These are phyloP conservation scores for Globisporangium irregulare DNA, from an alignment of 352 stramenopile species.

Conservation along the genomic window DNA sequence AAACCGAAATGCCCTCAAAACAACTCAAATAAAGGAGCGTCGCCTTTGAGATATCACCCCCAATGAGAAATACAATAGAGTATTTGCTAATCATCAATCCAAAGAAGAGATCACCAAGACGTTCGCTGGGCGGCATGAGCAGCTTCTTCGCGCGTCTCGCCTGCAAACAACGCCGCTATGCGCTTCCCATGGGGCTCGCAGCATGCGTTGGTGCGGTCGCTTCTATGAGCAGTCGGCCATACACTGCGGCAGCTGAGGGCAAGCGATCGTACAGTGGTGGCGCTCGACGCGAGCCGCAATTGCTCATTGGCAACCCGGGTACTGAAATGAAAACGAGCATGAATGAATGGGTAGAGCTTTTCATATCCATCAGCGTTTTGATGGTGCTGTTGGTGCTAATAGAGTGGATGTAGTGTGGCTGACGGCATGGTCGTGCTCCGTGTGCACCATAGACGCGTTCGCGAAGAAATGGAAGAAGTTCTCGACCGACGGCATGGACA, in stretches of 20 bases:
- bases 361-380: background rate
- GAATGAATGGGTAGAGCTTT: background rate
- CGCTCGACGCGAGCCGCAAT: background rate
- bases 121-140: background rate
- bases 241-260: background rate
- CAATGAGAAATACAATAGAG: no score
- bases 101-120: background rate
- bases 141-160: constrained; percentile 4
- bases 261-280: constrained; percentile 2
- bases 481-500: constrained; percentile 51
- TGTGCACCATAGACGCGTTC: constrained; percentile 23
- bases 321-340: background rate
- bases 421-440: background rate
- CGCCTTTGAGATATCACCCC: no score
- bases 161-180: background rate
- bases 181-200: background rate
- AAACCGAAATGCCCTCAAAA: no score
- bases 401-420: background rate
- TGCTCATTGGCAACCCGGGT: constrained; percentile 5
- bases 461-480: constrained; percentile 79
- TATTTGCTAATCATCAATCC: no score
- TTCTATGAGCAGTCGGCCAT: background rate
- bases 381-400: background rate
- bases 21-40: no score
- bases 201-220: background rate